Evolutionary conservation across 1,139 yeast genomes (phyloP).

Genomic region (Pichia sp.): DNA sequence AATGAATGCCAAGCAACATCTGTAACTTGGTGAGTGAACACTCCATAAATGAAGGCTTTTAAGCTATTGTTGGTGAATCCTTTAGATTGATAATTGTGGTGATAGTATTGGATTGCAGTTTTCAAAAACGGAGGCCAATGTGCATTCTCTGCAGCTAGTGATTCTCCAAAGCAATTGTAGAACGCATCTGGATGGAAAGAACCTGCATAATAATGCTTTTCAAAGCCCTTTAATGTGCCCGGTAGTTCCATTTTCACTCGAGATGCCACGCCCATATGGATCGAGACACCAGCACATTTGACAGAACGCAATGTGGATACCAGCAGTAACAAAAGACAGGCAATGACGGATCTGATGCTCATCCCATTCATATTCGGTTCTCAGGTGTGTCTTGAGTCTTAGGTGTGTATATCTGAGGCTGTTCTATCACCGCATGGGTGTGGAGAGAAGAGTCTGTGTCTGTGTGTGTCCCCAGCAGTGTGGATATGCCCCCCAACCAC

Average conservation of each 20-base stretch:
- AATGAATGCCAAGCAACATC: slow-evolving; percentile 67
- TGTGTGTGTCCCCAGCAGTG: too few relatives aligned
- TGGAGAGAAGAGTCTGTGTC: too few relatives aligned
- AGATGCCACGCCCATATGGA: slow-evolving; percentile 43
- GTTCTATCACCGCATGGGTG: too few relatives aligned
- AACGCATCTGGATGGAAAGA: slow-evolving; percentile 65
- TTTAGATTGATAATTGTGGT: slow-evolving; percentile 31
- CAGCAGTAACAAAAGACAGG: not conserved
- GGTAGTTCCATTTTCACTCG: slow-evolving; percentile 35
- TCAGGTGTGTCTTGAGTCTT: too few relatives aligned
- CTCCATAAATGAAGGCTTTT: slow-evolving; percentile 52
- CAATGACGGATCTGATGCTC: not conserved
- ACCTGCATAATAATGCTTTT: slow-evolving; percentile 41
- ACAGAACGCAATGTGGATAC: slow-evolving; percentile 15
- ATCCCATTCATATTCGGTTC: not conserved
- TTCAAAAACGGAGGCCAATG: slow-evolving; percentile 66
- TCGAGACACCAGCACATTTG: slow-evolving; percentile 30
- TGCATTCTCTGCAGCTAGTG: slow-evolving; percentile 53
- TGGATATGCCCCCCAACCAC: too few relatives aligned
- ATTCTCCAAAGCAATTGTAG: slow-evolving; percentile 49
- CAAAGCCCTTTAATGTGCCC: slow-evolving; percentile 23
- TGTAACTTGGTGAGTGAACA: slow-evolving; percentile 55
- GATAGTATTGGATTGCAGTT: slow-evolving; percentile 41
- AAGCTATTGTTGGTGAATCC: slow-evolving; percentile 29
- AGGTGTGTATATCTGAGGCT: too few relatives aligned